Evolutionary conservation across 495 filamentous ascomycete species (phyloP).

Genomic region (Podospora sp.): DNA sequence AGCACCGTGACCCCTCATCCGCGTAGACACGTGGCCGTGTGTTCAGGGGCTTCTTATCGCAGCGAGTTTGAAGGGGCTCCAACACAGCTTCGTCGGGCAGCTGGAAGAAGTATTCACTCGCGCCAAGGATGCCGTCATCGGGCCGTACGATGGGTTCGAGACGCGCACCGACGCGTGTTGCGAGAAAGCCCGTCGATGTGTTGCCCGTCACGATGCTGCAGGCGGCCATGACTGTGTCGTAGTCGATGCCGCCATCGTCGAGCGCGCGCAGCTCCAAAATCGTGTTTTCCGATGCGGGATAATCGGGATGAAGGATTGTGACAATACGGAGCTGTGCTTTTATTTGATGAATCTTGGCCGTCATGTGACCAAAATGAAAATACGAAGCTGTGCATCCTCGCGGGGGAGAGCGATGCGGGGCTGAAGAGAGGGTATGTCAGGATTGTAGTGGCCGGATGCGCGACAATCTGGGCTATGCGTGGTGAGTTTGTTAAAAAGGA

Average conservation of each 20-base stretch:
- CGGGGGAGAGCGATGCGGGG: conserved; percentile 3
- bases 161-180: neutral
- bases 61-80: too few species aligned
- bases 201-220: conserved; percentile 7
- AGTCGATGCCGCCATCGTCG: conserved; percentile 12
- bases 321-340: too few species aligned
- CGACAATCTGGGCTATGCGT: neutral
- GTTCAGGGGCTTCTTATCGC: too few species aligned
- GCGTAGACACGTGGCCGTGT: too few species aligned
- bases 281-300: conserved; percentile 3
- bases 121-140: conserved; percentile 1
- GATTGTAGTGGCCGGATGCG: conserved; percentile 1
- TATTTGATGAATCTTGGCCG: too few species aligned
- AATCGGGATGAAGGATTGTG: conserved; percentile 8
- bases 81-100: neutral
- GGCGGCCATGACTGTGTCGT: conserved; percentile 2
- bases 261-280: neutral
- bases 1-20: too few species aligned
- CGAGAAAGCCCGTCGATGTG: conserved; percentile 2
- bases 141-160: conserved; percentile 7
- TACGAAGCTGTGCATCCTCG: conserved; percentile 5
- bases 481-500: too few species aligned
- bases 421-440: conserved; percentile 1
- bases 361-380: too few species aligned
- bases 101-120: conserved; percentile 8